Conservation (phyloP, 192 early-diverging fungal species). For the Paraglomus occultum region DNA sequence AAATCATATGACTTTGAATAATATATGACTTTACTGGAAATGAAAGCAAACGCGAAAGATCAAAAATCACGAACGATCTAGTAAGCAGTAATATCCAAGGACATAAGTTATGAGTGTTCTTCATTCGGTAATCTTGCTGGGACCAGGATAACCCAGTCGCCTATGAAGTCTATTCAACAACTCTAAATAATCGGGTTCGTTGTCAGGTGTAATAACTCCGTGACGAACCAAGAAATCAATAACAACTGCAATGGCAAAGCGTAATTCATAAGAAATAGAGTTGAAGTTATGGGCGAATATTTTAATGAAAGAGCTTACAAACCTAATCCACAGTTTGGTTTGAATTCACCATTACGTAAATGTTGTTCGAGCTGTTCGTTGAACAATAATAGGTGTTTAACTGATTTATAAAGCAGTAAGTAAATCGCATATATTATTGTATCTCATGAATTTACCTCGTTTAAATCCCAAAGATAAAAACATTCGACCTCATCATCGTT, state of each 20-base stretch:
- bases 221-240: conserved; percentile 88
- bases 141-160: conserved; percentile 64
- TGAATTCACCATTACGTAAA: conserved; percentile 63
- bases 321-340: conserved; percentile 77
- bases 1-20: too few relatives aligned
- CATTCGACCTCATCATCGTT: conserved; percentile 85
- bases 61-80: too few relatives aligned
- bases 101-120: too few relatives aligned
- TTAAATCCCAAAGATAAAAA: conserved; percentile 70
- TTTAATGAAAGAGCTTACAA: not conserved
- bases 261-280: not conserved
- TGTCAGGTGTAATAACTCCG: conserved; percentile 67
- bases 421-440: not conserved
- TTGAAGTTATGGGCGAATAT: not conserved
- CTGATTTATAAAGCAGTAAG: not conserved
- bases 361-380: conserved; percentile 31
- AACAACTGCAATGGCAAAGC: conserved; percentile 34
- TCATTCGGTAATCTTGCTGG: conserved; percentile 13
- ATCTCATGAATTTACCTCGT: conserved; percentile 50
- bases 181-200: conserved; percentile 79
- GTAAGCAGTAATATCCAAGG: too few relatives aligned
- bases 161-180: conserved; percentile 67
- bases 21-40: too few relatives aligned
- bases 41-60: too few relatives aligned
- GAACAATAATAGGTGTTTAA: not conserved